Percentiles rank a stretch among this genome's conserved stretches.
Conservation (phyloP, 305 asterid species). For the Coffea humblotiana region DNA sequence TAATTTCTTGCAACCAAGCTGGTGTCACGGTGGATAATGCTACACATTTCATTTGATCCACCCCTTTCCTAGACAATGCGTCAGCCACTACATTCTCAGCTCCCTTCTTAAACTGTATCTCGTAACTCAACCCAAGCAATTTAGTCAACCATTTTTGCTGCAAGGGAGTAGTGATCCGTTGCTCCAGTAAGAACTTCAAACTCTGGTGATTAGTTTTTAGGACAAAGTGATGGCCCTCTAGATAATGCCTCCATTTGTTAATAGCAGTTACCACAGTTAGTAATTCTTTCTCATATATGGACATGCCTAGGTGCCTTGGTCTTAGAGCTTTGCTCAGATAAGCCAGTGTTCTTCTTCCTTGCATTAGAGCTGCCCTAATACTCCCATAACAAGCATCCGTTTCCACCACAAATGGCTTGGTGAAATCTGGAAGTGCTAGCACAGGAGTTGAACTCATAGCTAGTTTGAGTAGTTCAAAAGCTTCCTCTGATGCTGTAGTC, state of each 20-base stretch:
- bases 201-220: neutral
- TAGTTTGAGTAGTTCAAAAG: no score
- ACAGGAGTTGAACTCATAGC: neutral
- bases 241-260: neutral
- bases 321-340: neutral
- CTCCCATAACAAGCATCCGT: neutral
- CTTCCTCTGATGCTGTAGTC: no score
- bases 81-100: no score
- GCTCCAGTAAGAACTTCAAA: neutral
- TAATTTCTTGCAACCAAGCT: neutral
- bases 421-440: neutral
- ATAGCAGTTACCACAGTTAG: neutral
- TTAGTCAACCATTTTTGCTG: neutral
- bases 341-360: neutral
- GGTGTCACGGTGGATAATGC: no score
- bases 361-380: neutral
- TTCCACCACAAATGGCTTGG: neutral
- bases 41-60: rapidly evolving
- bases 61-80: no score
- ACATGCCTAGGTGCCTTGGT: neutral
- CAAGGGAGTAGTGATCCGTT: neutral
- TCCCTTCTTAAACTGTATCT: no score
- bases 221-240: neutral
- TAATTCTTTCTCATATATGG: neutral
- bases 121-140: no score